Evolutionary conservation across 2,329 filamentous ascomycete genomes (phyloP).

Genomic region (Pleomassaria siparia): DNA sequence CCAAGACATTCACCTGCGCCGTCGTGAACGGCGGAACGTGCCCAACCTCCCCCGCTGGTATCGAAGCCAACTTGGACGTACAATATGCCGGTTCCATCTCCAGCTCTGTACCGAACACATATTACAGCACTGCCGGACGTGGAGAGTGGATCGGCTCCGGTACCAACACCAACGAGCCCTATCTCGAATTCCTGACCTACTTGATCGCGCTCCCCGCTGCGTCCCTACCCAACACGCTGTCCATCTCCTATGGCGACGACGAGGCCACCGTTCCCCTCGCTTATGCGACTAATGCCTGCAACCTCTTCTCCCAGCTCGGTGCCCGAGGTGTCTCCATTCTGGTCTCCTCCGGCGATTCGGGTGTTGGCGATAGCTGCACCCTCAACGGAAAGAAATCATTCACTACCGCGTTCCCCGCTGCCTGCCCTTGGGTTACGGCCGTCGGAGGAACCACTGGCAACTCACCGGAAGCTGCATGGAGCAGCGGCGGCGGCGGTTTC

Average conservation of each 20-base stretch:
- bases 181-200: constrained; percentile 61
- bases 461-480: constrained; percentile 16
- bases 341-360: constrained; percentile 57
- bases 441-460: constrained; percentile 46
- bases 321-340: constrained; percentile 64
- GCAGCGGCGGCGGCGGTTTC: constrained; percentile 17
- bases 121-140: constrained; percentile 59
- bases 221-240: constrained; percentile 62
- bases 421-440: constrained; percentile 55
- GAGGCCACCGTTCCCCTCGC: constrained; percentile 62
- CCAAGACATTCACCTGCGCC: constrained; percentile 17
- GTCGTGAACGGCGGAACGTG: constrained; percentile 20
- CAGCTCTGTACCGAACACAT: constrained; percentile 44
- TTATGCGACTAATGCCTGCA: constrained; percentile 62
- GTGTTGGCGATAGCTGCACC: constrained; percentile 51
- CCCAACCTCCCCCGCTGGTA: constrained; percentile 15
- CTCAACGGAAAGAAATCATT: constrained; percentile 46
- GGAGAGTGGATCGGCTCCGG: constrained; percentile 47
- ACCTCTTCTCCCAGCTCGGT: constrained; percentile 63
- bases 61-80: constrained; percentile 23
- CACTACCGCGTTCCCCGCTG: constrained; percentile 52
- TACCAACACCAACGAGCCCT: constrained; percentile 64
- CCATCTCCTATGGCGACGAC: constrained; percentile 66
- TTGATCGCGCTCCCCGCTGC: constrained; percentile 54
- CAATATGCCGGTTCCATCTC: constrained; percentile 22